Conservation (phyloP, 106 monocot species). For the Allium cepa region DNA sequence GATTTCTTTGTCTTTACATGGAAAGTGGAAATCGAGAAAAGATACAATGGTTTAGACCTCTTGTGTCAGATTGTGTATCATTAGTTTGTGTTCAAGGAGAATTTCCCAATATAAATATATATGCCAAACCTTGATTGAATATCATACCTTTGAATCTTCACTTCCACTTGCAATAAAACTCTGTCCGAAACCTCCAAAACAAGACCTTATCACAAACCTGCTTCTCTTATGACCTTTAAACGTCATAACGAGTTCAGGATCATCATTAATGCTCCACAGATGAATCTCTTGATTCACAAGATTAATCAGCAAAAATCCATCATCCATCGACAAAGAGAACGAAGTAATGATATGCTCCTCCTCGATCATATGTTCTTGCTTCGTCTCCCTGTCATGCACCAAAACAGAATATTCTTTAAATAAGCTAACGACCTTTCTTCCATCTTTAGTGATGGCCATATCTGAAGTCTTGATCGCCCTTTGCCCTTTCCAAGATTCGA, state of each 20-base stretch:
- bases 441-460: constrained; percentile 56
- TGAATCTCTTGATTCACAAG: constrained; percentile 76
- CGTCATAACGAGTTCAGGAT: constrained; percentile 36
- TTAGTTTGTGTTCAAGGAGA: neutral
- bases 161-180: constrained; percentile 88
- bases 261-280: constrained; percentile 59
- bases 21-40: no score
- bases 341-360: constrained; percentile 71
- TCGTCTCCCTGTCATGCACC: constrained; percentile 52
- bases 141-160: constrained; percentile 90
- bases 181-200: constrained; percentile 77
- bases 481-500: constrained; percentile 60
- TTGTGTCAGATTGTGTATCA: neutral
- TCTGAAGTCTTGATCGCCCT: constrained; percentile 54
- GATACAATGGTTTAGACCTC: neutral
- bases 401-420: constrained; percentile 46
- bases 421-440: constrained; percentile 44
- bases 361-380: constrained; percentile 45
- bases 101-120: neutral
- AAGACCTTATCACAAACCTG: constrained; percentile 75
- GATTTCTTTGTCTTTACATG: no score
- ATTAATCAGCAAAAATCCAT: constrained; percentile 62
- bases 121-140: neutral
- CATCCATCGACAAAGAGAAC: constrained; percentile 77
- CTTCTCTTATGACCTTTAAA: constrained; percentile 71